These are phyloP conservation scores for Ceratonia siliqua DNA, from an alignment of 306 rosid genomes.

Conservation along the genomic window DNA sequence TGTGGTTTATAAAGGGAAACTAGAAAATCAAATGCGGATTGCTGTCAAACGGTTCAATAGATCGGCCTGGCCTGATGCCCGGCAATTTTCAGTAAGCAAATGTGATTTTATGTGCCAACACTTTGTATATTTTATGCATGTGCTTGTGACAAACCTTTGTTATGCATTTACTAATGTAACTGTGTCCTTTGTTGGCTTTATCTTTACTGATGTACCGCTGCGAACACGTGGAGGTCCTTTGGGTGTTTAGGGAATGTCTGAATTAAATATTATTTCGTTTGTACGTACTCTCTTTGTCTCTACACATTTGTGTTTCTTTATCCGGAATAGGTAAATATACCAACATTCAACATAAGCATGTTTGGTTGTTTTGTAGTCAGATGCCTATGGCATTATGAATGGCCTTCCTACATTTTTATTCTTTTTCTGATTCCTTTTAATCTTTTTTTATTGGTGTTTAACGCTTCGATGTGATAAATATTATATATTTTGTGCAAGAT, in stretches of 20 bases:
- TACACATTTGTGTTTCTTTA: not conserved
- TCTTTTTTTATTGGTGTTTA: not conserved
- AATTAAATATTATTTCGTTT: constrained; percentile 26
- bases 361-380: not conserved
- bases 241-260: not conserved
- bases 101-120: not conserved
- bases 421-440: not conserved
- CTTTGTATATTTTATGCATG: not conserved
- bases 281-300: not conserved
- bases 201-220: not conserved
- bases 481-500: not conserved
- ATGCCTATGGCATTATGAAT: constrained; percentile 10
- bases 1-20: constrained; percentile 68
- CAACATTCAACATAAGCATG: not conserved
- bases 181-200: not conserved
- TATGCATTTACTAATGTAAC: not conserved
- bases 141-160: not conserved
- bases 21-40: constrained; percentile 57
- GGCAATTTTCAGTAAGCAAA: constrained; percentile 65
- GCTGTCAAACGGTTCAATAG: constrained; percentile 68
- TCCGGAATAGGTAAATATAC: not conserved
- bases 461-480: not conserved
- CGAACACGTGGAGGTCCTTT: not conserved
- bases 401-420: not conserved
- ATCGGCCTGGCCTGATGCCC: constrained; percentile 75